phyloP scores from a whole-genome alignment of 139 green algal species.

The Nannochloris sp. region DNA sequence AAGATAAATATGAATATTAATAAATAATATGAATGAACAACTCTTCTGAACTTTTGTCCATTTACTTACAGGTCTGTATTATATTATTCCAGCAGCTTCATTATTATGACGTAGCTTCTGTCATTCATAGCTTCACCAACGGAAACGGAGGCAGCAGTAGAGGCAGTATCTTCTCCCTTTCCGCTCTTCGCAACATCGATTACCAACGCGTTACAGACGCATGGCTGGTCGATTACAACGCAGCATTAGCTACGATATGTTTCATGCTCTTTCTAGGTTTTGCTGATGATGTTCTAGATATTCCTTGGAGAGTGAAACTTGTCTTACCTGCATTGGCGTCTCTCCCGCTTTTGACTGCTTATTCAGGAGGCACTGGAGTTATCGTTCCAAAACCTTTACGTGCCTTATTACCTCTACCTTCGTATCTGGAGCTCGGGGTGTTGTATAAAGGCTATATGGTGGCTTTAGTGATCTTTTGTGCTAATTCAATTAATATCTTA shows the following conservation, averaged over 20 bases:
- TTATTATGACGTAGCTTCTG: conserved; percentile 61
- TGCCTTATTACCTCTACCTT: conserved; percentile 19
- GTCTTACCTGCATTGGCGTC: conserved; percentile 80
- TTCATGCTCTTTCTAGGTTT: conserved; percentile 99
- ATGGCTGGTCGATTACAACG: conserved; percentile 98
- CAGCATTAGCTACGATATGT: conserved; percentile 88
- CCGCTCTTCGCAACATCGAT: neutral
- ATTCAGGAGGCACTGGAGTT: conserved; percentile 75
- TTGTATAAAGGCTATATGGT: conserved; percentile 97
- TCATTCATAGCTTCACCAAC: conserved; percentile 29
- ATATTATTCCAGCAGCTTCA: conserved; percentile 90
- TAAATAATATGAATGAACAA: too few species aligned
- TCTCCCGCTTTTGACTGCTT: conserved; percentile 85
- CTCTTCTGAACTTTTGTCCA: neutral
- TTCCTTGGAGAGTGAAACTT: conserved; percentile 96
- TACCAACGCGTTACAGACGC: conserved; percentile 23
- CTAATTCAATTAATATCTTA: conserved; percentile 99
- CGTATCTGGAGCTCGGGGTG: conserved; percentile 71
- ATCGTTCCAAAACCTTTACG: conserved; percentile 69
- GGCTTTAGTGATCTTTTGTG: conserved; percentile 89
- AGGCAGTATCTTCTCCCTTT: neutral
- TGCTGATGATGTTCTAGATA: conserved; percentile 97
- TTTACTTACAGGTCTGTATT: conserved; percentile 53
- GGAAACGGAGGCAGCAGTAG: neutral
- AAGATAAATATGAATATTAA: too few species aligned